Conservation (phyloP, 1,284 basidiomycete genomes). For the Coniferiporia sulphurascens region DNA sequence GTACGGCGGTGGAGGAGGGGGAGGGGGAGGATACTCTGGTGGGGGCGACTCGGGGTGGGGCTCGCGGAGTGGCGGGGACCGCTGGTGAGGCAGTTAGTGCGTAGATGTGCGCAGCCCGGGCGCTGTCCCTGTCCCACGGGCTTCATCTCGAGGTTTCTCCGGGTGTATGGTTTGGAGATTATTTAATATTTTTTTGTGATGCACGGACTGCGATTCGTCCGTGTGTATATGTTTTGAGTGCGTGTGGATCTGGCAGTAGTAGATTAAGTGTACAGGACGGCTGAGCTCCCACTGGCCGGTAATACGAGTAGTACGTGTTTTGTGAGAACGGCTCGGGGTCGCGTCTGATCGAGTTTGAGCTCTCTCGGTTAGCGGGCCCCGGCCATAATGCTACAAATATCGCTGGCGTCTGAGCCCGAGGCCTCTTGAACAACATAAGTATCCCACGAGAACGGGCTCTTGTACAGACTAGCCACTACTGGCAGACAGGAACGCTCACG, state of each 20-base stretch:
- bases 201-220: neutral
- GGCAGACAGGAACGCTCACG: no score
- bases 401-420: no score
- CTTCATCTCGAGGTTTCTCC: neutral
- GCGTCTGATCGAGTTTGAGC: no score
- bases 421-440: no score
- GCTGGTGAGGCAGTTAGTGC: slow-evolving; percentile 4
- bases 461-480: no score
- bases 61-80: slow-evolving; percentile 5
- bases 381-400: no score
- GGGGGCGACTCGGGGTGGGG: neutral
- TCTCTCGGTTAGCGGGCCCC: no score
- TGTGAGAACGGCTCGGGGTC: no score
- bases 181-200: neutral
- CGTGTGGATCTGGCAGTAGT: neutral
- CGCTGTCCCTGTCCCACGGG: neutral
- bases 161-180: neutral
- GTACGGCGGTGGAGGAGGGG: slow-evolving; percentile 28
- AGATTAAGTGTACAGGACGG: no score
- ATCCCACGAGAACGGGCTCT: no score
- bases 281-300: no score
- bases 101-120: neutral
- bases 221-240: neutral
- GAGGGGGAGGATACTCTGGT: slow-evolving; percentile 6
- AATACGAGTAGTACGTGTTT: no score